Conservation (phyloP, 2,329 filamentous ascomycete species). For the Tolypocladium endophyticum region DNA sequence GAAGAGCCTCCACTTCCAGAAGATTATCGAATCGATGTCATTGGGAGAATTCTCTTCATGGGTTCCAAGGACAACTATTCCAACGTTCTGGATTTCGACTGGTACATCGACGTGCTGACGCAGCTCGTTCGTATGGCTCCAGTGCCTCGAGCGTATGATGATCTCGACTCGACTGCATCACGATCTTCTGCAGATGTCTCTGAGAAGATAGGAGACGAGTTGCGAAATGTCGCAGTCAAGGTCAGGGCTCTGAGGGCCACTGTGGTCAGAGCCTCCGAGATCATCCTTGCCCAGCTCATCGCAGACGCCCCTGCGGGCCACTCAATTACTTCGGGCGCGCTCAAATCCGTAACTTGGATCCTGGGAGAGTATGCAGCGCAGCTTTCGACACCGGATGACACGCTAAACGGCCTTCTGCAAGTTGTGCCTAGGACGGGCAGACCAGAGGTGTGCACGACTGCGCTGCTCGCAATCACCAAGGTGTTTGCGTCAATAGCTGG, state of each 20-base stretch:
- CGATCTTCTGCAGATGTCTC: slow-evolving; percentile 38
- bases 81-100: slow-evolving; percentile 84
- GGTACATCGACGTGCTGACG: slow-evolving; percentile 87
- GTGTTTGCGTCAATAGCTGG: slow-evolving; percentile 66
- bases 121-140: slow-evolving; percentile 69
- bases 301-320: slow-evolving; percentile 43
- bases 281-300: slow-evolving; percentile 53
- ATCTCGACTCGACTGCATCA: slow-evolving; percentile 19
- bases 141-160: slow-evolving; percentile 29
- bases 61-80: slow-evolving; percentile 83
- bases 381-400: slow-evolving; percentile 58
- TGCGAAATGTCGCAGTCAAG: slow-evolving; percentile 85
- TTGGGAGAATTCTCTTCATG: slow-evolving; percentile 75
- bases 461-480: slow-evolving; percentile 78
- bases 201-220: slow-evolving; percentile 67
- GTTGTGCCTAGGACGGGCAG: slow-evolving; percentile 44
- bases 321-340: slow-evolving; percentile 49
- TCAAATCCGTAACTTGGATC: slow-evolving; percentile 74
- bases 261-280: slow-evolving; percentile 74
- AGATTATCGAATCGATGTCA: slow-evolving; percentile 76
- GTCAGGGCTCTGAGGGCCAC: slow-evolving; percentile 73
- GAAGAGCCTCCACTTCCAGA: slow-evolving; percentile 59
- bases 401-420: slow-evolving; percentile 65
- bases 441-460: slow-evolving; percentile 62
- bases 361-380: slow-evolving; percentile 78